Base-by-base conservation (phyloP, 306 rosid species). In the Gastrolobium bilobum region DNA sequence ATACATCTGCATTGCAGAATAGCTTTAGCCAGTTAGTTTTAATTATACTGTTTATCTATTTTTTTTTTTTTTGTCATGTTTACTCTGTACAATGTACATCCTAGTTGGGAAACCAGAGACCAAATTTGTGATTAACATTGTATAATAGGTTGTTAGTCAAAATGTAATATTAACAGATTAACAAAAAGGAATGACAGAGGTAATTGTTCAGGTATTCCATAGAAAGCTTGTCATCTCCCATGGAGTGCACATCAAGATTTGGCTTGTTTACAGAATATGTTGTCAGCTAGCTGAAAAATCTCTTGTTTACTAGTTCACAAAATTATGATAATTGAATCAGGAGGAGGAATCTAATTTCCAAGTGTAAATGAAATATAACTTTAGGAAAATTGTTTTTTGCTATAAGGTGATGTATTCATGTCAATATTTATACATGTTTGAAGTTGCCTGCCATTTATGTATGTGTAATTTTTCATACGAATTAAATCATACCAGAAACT, bases 71-170 rank as follows among this genome's bases (percentile, higher is more conserved):
- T 20, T 8, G 14, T 51, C 47, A 35, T 56, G 70, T 48, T 75
- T 48, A 33, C 6, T 56, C 0, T 44, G 62, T 66, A 6, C 11
- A 14, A 4, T 37, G 58, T 38, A 61, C 66, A 71, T 62, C 8
- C 20, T 58, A 66, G 68, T 29, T 58, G 67, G 78, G 20, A 63
- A 81, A 38, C 68, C 60, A 68, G 79, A 51, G 48, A 35, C 77
- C 10, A 6, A 3, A n/a, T 68, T 75, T 81, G 48, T 26, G 9
- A 44, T 57, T 51, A 14, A 59, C 74, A 34, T 63, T 52, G 81
- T 79, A 73, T 38, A 2, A 81, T 77, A 83, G 78, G 68, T 58
- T 69, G 71, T 71, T 79, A 75, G 86, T 57, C 8, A 56, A 60
- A 70, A 52, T 71, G 64, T 50, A 33, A 39, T 62, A 20, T 43